Base-by-base conservation (phyloP, 1,284 basidiomycete species). In the Schizophyllum commune region DNA sequence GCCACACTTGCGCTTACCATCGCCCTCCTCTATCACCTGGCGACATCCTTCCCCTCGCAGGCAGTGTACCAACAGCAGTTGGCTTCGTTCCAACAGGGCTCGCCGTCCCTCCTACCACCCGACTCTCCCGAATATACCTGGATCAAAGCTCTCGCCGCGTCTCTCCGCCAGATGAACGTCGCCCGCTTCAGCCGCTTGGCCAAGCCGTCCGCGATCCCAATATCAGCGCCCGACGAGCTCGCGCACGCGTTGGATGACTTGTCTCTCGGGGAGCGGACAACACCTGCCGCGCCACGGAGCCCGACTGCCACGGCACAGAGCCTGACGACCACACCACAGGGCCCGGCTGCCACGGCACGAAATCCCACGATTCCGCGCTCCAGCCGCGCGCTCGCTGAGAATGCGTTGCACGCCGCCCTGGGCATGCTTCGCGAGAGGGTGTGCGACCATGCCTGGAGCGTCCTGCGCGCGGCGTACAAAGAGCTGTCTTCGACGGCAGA, bases 381-480 rank as follows among this genome's bases (percentile, higher is more conserved):
- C 9, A 15, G 9, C 19, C 53, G 53, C 53, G 65, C 74, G 58
- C 70, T 84, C 15, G 73, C 74, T 1, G 63, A 70, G 11, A 72
- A 74, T 58, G 81, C 85, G 8, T 60, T 87, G 1, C 69, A 69
- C 51, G 69, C 67, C 17, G 74, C 85, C 1, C 68, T 86, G 5
- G 74, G 79, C 20, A 68, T 70, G 1, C 67, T 90, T 39, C 78
- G 83, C 20, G 67, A 64, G 5, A 84, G 81, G 69, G 76, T 76
- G 9, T 78, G 84, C 51, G 73, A 76, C n/a, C 77, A 73, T 20
- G 72, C 81, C 1, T 90, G 88, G 88, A 67, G 63, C 0, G 71
- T 88, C n/a, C 66, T 91, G 51, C 81, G 86, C 52, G 75, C 79
- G 53, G 82, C 83, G 0, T 91, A 90, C 69, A 77, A 84, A 53